phyloP scores from a whole-genome alignment of 441 rosid species.

The Euphorbia celastroides region DNA sequence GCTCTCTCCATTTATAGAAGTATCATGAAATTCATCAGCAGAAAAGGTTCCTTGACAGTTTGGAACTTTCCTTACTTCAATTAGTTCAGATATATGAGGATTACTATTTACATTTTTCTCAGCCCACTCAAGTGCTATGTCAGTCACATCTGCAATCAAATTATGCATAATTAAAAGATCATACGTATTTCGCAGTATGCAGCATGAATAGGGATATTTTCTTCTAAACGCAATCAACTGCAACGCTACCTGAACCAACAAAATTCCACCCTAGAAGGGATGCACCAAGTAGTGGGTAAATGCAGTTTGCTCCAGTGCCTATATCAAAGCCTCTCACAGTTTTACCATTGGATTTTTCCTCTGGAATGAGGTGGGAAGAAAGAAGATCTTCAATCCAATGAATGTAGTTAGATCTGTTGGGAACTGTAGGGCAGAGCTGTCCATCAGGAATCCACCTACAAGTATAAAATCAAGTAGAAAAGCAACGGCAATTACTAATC shows the following conservation, averaged over 20 bases:
- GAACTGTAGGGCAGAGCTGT: conserved; percentile 94
- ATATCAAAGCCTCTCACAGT: conserved; percentile 80
- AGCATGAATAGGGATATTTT: not conserved
- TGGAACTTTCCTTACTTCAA: conserved; percentile 63
- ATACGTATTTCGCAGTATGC: conserved; percentile 3
- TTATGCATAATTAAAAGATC: conserved; percentile 13
- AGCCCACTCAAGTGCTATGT: conserved; percentile 86
- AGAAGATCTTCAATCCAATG: conserved; percentile 94
- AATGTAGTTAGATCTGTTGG: conserved; percentile 84
- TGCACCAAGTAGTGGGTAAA: conserved; percentile 92
- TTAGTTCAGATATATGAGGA: conserved; percentile 54
- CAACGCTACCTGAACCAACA: conserved; percentile 62
- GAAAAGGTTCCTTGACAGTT: conserved; percentile 16
- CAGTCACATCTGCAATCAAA: conserved; percentile 64
- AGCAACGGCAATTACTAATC: not conserved
- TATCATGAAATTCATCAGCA: conserved; percentile 19
- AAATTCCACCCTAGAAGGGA: conserved; percentile 80
- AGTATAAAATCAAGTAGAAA: not conserved
- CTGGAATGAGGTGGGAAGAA: conserved; percentile 50
- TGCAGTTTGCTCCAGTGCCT: conserved; percentile 94
- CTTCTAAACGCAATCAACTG: not conserved
- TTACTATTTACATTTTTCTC: conserved; percentile 68
- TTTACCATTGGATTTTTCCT: conserved; percentile 18
- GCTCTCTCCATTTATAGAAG: conserved; percentile 18
- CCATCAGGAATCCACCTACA: conserved; percentile 96